Percentiles rank a stretch among this genome's conserved stretches.
These are phyloP conservation scores for Cutaneotrichosporon sp. DNA, from an alignment of 1,284 basidiomycete species.

Conservation along the genomic window DNA sequence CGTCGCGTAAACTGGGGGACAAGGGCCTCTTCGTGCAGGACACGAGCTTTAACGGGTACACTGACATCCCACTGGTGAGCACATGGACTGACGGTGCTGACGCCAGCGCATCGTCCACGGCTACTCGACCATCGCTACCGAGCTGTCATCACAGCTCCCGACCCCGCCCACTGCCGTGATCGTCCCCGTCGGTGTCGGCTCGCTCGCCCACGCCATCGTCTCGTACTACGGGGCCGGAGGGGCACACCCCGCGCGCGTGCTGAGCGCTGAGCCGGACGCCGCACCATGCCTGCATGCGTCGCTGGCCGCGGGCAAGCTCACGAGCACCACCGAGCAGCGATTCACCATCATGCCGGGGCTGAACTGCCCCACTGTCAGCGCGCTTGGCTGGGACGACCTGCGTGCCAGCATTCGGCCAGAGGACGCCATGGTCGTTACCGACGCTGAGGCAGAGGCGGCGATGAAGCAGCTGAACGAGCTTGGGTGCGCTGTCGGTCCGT, in stretches of 20 bases:
- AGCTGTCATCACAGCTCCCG: conserved; percentile 1
- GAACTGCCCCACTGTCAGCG: conserved; percentile 22
- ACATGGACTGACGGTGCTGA: neutral
- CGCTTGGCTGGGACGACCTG: conserved; percentile 21
- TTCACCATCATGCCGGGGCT: conserved; percentile 24
- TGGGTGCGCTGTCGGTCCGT: conserved; percentile 19
- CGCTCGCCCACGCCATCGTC: conserved; percentile 23
- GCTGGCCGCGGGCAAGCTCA: conserved; percentile 9
- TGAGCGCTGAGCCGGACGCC: conserved; percentile 21
- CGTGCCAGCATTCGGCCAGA: conserved; percentile 4
- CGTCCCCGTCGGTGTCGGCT: conserved; percentile 25
- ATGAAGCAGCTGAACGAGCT: conserved; percentile 5
- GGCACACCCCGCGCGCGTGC: conserved; percentile 6
- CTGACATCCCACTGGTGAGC: conserved; percentile 15
- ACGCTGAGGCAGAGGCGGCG: conserved; percentile 13
- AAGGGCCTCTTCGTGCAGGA: conserved; percentile 20
- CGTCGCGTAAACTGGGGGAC: conserved; percentile 1
- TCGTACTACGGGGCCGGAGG: conserved; percentile 10
- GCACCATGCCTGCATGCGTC: conserved; percentile 20
- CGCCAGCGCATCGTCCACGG: conserved; percentile 15
- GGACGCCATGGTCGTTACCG: conserved; percentile 22
- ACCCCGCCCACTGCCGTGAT: conserved; percentile 14
- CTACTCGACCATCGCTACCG: conserved; percentile 21
- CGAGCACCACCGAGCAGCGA: neutral
- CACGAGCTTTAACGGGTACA: conserved; percentile 22